A percentile compares a stretch with the other conserved stretches of the same genome.
Evolutionary conservation across 139 green algal species (phyloP).

Genomic region (Gonium pectorale): DNA sequence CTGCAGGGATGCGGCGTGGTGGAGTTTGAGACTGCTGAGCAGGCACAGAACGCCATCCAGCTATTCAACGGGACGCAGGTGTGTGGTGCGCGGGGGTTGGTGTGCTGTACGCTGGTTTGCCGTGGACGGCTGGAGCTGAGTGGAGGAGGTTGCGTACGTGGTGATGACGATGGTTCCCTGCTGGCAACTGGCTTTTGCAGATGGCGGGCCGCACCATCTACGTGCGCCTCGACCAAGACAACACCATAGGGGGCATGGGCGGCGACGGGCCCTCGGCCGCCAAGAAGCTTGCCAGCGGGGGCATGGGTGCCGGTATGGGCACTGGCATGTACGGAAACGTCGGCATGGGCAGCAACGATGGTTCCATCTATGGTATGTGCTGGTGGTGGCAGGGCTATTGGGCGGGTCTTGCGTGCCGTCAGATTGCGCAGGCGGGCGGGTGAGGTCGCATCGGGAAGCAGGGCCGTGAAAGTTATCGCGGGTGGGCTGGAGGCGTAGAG

Average conservation of each 20-base stretch:
- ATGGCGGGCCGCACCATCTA: slow-evolving; percentile 46
- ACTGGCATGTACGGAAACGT: slow-evolving; percentile 11
- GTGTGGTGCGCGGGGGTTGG: not conserved
- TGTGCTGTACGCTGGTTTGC: too few species aligned
- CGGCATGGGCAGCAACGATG: slow-evolving; percentile 36
- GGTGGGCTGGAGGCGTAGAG: too few species aligned
- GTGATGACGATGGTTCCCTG: too few species aligned
- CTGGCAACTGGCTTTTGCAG: too few species aligned
- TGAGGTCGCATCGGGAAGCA: too few species aligned
- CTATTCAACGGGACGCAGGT: slow-evolving; percentile 73
- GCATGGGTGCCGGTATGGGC: slow-evolving; percentile 44
- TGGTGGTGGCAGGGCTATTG: slow-evolving; percentile 4
- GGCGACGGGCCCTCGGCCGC: slow-evolving; percentile 15
- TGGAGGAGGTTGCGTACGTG: too few species aligned
- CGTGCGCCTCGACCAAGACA: slow-evolving; percentile 50
- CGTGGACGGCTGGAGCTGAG: too few species aligned
- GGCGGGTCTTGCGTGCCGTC: not conserved
- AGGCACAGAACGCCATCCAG: slow-evolving; percentile 75
- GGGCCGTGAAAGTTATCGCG: too few species aligned
- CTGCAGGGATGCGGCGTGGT: slow-evolving; percentile 81
- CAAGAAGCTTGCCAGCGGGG: slow-evolving; percentile 40
- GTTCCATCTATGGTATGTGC: slow-evolving; percentile 42
- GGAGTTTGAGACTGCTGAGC: slow-evolving; percentile 81
- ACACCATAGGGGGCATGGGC: slow-evolving; percentile 41
- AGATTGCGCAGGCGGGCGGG: too few species aligned